These are phyloP conservation scores for Psilocybe subaeruginosa DNA, from an alignment of 768 basidiomycete genomes.

Conservation along the genomic window DNA sequence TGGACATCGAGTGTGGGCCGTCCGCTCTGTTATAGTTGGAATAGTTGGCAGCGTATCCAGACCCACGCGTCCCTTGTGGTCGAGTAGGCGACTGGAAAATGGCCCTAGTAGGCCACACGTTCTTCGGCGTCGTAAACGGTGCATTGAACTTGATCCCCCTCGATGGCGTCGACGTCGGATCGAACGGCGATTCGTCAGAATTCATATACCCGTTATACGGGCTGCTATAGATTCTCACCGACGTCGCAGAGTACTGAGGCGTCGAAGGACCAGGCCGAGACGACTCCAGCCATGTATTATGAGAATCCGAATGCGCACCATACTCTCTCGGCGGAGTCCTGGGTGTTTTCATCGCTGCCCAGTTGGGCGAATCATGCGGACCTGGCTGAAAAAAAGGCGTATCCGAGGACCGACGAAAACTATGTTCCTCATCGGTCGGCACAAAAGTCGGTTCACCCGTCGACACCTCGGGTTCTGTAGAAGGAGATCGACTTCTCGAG, in stretches of 20 bases:
- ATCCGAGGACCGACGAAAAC: slow-evolving; percentile 46
- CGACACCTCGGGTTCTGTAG: slow-evolving; percentile 32
- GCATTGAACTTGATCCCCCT: slow-evolving; percentile 67
- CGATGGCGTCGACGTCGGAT: slow-evolving; percentile 83
- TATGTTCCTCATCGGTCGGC: slow-evolving; percentile 59
- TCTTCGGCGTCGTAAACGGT: slow-evolving; percentile 68
- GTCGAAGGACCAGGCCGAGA: slow-evolving; percentile 58
- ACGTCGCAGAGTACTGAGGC: slow-evolving; percentile 45
- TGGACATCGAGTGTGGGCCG: not conserved
- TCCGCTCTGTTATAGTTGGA: slow-evolving; percentile 16
- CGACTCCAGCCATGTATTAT: slow-evolving; percentile 47
- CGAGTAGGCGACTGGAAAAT: slow-evolving; percentile 59
- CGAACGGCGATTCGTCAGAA: slow-evolving; percentile 64
- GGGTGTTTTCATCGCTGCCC: slow-evolving; percentile 45
- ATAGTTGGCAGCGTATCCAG: not conserved
- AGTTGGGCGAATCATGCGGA: slow-evolving; percentile 61
- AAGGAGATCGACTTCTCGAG: slow-evolving; percentile 43
- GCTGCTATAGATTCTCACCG: slow-evolving; percentile 42
- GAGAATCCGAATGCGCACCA: slow-evolving; percentile 32
- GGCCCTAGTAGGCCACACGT: slow-evolving; percentile 45
- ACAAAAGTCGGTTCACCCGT: slow-evolving; percentile 69
- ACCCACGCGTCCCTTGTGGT: slow-evolving; percentile 20
- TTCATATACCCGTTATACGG: slow-evolving; percentile 32
- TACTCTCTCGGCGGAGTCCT: slow-evolving; percentile 47
- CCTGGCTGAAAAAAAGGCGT: slow-evolving; percentile 62